A percentile compares a stretch with the other conserved stretches of the same genome.
These are phyloP conservation scores for Halenospora varia DNA, from an alignment of 495 filamentous ascomycete genomes.

Conservation along the genomic window DNA sequence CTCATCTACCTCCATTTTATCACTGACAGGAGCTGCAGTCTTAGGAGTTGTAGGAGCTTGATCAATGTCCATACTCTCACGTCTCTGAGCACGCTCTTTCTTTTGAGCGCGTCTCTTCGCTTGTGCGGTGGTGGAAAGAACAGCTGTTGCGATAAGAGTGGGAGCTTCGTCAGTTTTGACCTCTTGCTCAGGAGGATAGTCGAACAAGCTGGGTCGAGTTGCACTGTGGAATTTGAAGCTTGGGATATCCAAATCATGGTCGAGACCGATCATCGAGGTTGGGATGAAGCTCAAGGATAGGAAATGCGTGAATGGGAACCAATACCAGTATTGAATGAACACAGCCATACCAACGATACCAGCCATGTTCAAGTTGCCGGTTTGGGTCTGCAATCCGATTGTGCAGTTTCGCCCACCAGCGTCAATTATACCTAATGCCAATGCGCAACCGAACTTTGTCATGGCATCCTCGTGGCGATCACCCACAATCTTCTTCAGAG, in stretches of 20 bases:
- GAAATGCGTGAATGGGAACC: conserved; percentile 99
- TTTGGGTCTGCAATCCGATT: conserved; percentile 94
- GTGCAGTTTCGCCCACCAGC: conserved; percentile 98
- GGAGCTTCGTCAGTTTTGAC: conserved; percentile 90
- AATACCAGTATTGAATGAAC: conserved; percentile 99
- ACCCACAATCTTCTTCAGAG: conserved; percentile 82
- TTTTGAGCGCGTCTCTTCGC: conserved; percentile 89
- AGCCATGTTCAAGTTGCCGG: conserved; percentile 95
- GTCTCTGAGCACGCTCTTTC: conserved; percentile 63
- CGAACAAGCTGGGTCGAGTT: conserved; percentile 90
- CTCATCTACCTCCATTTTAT: conserved; percentile 93
- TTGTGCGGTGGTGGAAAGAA: conserved; percentile 94
- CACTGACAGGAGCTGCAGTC: conserved; percentile 56
- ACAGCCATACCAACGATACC: conserved; percentile 97
- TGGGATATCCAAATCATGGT: conserved; percentile 91
- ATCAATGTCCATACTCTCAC: conserved; percentile 89
- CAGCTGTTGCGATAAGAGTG: conserved; percentile 90
- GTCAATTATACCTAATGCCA: conserved; percentile 96
- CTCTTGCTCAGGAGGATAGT: conserved; percentile 95
- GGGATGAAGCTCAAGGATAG: conserved; percentile 89
- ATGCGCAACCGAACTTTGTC: conserved; percentile 95
- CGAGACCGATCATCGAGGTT: conserved; percentile 89
- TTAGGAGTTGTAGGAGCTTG: conserved; percentile 70
- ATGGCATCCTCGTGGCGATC: conserved; percentile 99
- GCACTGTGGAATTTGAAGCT: conserved; percentile 94